These are phyloP conservation scores for Nakaseomyces sp. DNA, from an alignment of 1,139 yeast species.

Conservation along the genomic window DNA sequence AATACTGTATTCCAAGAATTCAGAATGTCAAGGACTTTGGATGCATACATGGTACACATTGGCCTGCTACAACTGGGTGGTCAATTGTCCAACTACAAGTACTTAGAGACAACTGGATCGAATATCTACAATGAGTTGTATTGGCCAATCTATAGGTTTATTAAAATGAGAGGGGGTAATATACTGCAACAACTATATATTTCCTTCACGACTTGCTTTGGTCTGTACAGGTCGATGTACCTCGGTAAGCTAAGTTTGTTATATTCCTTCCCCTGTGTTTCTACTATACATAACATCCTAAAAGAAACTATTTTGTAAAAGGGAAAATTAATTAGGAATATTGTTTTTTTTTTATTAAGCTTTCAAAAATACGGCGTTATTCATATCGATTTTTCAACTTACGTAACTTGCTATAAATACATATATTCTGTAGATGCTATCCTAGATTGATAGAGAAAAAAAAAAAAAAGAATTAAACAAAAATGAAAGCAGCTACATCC, in stretches of 20 bases:
- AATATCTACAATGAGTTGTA: slow-evolving; percentile 21
- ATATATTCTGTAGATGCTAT: not conserved
- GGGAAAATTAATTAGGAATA: too few relatives aligned
- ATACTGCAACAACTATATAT: not conserved
- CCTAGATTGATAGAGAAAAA: not conserved
- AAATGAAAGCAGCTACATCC: not conserved
- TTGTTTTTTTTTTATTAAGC: too few relatives aligned
- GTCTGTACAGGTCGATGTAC: not conserved
- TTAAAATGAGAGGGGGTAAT: slow-evolving; percentile 21
- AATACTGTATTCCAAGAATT: slow-evolving; percentile 19
- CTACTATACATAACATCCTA: not conserved
- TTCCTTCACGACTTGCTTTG: not conserved
- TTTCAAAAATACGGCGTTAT: not conserved
- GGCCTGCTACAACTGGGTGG: slow-evolving; percentile 28
- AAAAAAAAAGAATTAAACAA: not conserved
- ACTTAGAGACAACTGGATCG: slow-evolving; percentile 21
- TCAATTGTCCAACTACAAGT: slow-evolving; percentile 29
- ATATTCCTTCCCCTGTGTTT: not conserved
- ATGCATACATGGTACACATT: slow-evolving; percentile 21
- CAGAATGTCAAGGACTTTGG: slow-evolving; percentile 13
- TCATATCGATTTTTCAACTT: not conserved
- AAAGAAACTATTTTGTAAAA: not conserved
- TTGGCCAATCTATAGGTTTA: slow-evolving; percentile 23
- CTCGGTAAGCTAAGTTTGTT: slow-evolving; percentile 5
- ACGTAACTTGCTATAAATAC: not conserved